phyloP scores from a whole-genome alignment of 2,329 filamentous ascomycete species.

The Pseudogymnoascus sp. region DNA sequence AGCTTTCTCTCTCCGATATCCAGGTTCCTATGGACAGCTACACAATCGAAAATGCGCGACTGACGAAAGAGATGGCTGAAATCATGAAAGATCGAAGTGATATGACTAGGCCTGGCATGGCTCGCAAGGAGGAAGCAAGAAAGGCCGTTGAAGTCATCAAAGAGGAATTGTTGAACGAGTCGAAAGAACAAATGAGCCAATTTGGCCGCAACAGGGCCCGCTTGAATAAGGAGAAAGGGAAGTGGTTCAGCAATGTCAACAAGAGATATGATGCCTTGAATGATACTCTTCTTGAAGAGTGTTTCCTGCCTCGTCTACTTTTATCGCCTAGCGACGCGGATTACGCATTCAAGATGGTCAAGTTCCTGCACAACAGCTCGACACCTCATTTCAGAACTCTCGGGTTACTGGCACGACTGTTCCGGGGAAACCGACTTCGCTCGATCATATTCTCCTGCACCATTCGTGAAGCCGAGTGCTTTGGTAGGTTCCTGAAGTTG shows the following conservation, averaged over 20 bases:
- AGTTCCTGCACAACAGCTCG: slow-evolving; percentile 77
- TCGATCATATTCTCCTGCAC: slow-evolving; percentile 84
- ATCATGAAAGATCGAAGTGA: slow-evolving; percentile 68
- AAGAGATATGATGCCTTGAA: slow-evolving; percentile 62
- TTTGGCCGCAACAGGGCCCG: slow-evolving; percentile 62
- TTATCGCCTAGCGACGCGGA: slow-evolving; percentile 83
- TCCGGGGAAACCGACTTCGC: slow-evolving; percentile 73
- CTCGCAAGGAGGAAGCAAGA: slow-evolving; percentile 63
- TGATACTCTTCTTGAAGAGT: slow-evolving; percentile 77
- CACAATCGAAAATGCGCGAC: slow-evolving; percentile 62
- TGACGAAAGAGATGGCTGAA: slow-evolving; percentile 60
- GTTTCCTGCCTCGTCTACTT: slow-evolving; percentile 80
- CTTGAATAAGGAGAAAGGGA: slow-evolving; percentile 66
- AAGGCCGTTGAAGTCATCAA: slow-evolving; percentile 63
- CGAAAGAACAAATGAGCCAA: slow-evolving; percentile 60
- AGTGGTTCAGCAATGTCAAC: slow-evolving; percentile 67
- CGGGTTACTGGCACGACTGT: slow-evolving; percentile 75
- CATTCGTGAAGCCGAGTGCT: slow-evolving; percentile 81
- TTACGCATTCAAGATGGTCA: slow-evolving; percentile 80
- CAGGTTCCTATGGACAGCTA: slow-evolving; percentile 72
- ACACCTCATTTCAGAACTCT: slow-evolving; percentile 82
- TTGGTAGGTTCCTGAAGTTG: slow-evolving; percentile 86
- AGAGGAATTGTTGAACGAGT: slow-evolving; percentile 65
- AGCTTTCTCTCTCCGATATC: slow-evolving; percentile 75
- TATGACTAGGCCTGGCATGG: slow-evolving; percentile 57